phyloP scores from a whole-genome alignment of 177 flowering plant species.

The Telopea speciosissima region DNA sequence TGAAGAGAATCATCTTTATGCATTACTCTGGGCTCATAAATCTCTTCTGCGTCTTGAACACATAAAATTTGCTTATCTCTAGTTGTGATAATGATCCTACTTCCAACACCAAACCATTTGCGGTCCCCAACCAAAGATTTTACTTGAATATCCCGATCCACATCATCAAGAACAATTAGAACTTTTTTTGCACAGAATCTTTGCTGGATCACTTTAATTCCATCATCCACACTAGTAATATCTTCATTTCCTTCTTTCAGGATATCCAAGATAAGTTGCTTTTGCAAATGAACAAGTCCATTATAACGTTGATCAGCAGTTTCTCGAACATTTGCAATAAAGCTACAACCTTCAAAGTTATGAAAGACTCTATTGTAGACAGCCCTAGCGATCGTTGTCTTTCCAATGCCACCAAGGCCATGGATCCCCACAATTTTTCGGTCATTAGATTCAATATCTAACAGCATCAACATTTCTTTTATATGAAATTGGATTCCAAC shows the following conservation, averaged over 20 bases:
- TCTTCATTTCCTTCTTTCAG: neutral
- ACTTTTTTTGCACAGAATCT: neutral
- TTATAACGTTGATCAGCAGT: neutral
- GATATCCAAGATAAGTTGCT: neutral
- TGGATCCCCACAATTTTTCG: neutral
- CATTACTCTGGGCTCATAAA: conserved; percentile 6
- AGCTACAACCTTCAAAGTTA: neutral
- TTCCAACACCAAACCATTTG: conserved; percentile 12
- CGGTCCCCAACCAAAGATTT: neutral
- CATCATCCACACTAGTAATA: neutral
- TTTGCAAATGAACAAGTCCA: neutral
- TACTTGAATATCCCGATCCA: neutral
- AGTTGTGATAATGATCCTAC: conserved; percentile 12
- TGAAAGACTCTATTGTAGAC: neutral
- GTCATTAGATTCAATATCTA: neutral
- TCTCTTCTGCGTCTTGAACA: neutral
- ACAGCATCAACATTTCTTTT: neutral
- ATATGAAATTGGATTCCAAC: neutral
- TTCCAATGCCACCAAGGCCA: neutral
- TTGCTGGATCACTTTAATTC: too few species aligned
- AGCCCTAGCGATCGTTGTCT: neutral
- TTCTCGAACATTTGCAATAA: neutral
- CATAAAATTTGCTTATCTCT: conserved; percentile 7
- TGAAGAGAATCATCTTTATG: conserved; percentile 14
- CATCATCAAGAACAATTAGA: neutral